Conservation (phyloP, 768 basidiomycete genomes). For the Termitomyces sp. region DNA sequence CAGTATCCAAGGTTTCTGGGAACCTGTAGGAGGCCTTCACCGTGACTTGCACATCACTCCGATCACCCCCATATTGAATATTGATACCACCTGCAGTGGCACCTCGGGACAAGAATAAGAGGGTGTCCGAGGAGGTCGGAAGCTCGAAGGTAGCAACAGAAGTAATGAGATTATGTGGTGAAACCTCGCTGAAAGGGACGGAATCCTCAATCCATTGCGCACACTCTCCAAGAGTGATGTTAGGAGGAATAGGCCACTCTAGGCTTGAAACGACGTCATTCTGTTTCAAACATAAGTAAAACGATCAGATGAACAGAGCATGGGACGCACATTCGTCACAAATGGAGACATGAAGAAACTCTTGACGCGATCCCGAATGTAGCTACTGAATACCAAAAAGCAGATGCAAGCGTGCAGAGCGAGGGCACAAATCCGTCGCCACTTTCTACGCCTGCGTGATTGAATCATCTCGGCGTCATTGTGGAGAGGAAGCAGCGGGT, state of each 20-base stretch:
- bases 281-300: neutral
- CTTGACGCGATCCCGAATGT: neutral
- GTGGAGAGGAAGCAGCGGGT: neutral
- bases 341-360: neutral
- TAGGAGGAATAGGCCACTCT: slow-evolving; percentile 15
- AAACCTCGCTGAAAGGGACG: neutral
- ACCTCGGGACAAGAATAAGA: slow-evolving; percentile 29
- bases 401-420: neutral
- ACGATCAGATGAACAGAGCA: neutral
- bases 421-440: neutral
- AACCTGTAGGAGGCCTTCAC: slow-evolving; percentile 21
- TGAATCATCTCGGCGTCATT: neutral
- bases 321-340: neutral
- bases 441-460: neutral
- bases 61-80: slow-evolving; percentile 17
- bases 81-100: slow-evolving; percentile 20
- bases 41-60: slow-evolving; percentile 19
- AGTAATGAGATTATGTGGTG: neutral
- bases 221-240: slow-evolving; percentile 16
- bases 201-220: slow-evolving; percentile 8
- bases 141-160: slow-evolving; percentile 19
- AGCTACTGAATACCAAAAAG: neutral
- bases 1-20: slow-evolving; percentile 16
- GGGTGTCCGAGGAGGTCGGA: slow-evolving; percentile 21
- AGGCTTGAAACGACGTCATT: neutral